Base-by-base conservation (phyloP, 2,329 filamentous ascomycete species). In the Metarhizium brunneum region DNA sequence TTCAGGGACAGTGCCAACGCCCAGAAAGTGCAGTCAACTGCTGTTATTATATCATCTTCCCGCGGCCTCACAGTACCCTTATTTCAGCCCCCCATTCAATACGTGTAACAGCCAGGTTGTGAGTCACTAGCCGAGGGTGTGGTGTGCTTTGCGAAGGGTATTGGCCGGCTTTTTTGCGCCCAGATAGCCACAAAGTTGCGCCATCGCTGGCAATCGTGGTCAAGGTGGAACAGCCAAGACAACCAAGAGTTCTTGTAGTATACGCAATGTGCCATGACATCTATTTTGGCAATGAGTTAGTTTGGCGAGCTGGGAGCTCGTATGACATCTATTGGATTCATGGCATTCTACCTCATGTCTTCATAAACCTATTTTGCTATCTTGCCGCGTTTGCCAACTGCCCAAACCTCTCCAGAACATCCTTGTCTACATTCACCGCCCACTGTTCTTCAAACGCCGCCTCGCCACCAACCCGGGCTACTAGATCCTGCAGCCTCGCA, bases 391-490 rank as follows among this genome's bases (percentile, higher is more conserved):
- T 48, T 10, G 64, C 63, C 57, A 72, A 62, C 14, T 61, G 60
- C 54, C 66, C 65, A 65, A 91, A 92, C n/a, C 77, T 81, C 11
- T 74, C 74, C 58, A 92, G 63, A 16, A 92, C 80, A 57, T 91
- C 84, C 61, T 77, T 78, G 68, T 94, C 89, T 30, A 94, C 87
- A 59, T 91, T 88, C n/a, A 77, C 77, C 14, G 84, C 70, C 82
- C 85, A 92, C 52, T 85, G 77, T 55, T 81, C 77, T 66, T 85
- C 78, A 67, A 94, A 92, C 3, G 66, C 71, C 52, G 80, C 75
- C 62, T 86, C 80, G 0, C 87, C 87, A 2, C 88, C 88, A 4
- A 76, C 76, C 4, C 76, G 72, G 52, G 73, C 72, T 20, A 91
- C 79, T 5, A 85, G 71, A 14, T 76, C 73, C 55, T 81, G 75